Base-by-base conservation (phyloP, 2,329 filamentous ascomycete genomes). In the Fusarium sambucinum region DNA sequence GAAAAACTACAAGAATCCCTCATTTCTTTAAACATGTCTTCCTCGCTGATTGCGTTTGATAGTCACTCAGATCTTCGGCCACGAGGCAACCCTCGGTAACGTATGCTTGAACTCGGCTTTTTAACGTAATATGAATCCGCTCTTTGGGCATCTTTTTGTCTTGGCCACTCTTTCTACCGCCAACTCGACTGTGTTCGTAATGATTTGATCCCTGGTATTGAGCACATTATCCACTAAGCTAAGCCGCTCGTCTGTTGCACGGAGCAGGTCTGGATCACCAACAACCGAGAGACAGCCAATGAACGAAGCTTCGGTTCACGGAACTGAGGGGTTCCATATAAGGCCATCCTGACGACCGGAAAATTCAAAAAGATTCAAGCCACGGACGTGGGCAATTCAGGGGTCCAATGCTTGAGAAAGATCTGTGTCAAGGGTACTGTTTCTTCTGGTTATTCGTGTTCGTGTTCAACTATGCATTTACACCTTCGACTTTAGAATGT, bases 81-180 rank as follows among this genome's bases (percentile, higher is more conserved):
- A 38, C 37, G 6, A 44, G 23, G 19, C 25, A 50, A 53, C 53
- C 50, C 57, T 73, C 41, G 57, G 57, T n/a, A 63, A 57, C 30
- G 21, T n/a, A n/a, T 35, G 5, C 13, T 44, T 33, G 17, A 29
- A 21, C 21, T 50, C 30, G 47, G 38, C 27, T 38, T 30, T n/a
- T 21, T 59, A 51, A 59, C 63, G 63, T 70, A 70, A 70, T 56
- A 30, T 13, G 21, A 55, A 59, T 60, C 54, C 57, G 60, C 48
- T 59, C 21, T 17, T 48, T 19, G 33, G 40, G 21, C 23, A 17
- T 40, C 23, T 14, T 29, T 51, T 37, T 35, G 13, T 37, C 32
- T 19, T 51, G 32, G 16, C 35, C 40, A 16, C 19, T 59, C 37
- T 53, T 50, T 2, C 33, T 42, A 50, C 62, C 59, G 58, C 58